Evolutionary conservation across 208 protist genomes (phyloP).

Genomic region (Leishmania braziliensis): DNA sequence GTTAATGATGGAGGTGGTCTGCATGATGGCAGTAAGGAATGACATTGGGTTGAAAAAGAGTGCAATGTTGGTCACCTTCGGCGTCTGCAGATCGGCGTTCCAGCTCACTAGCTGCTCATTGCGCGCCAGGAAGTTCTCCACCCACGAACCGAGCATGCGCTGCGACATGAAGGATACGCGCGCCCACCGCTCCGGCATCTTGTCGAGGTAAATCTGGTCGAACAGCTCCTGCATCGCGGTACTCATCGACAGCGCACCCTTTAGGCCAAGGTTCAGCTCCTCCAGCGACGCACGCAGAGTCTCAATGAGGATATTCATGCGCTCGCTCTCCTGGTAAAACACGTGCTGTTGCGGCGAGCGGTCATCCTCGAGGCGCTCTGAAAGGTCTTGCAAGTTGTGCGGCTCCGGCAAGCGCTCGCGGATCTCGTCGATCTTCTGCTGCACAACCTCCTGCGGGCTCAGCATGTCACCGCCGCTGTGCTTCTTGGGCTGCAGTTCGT

Average conservation of each 20-base stretch:
- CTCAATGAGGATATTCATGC: conserved; percentile 97
- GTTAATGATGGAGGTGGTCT: conserved; percentile 97
- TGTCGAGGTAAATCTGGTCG: conserved; percentile 92
- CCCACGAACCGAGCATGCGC: conserved; percentile 94
- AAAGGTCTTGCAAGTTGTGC: conserved; percentile 92
- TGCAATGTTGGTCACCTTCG: conserved; percentile 95
- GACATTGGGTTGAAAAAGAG: conserved; percentile 99
- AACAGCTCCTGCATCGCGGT: conserved; percentile 93
- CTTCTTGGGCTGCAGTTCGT: conserved; percentile 96
- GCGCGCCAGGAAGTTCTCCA: conserved; percentile 95
- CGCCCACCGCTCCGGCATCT: conserved; percentile 95
- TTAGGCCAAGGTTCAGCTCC: conserved; percentile 97
- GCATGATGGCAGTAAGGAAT: conserved; percentile 99
- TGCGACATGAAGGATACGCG: conserved; percentile 97
- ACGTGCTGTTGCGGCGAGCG: conserved; percentile 98
- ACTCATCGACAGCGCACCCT: conserved; percentile 95
- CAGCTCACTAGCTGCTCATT: conserved; percentile 95
- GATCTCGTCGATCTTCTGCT: conserved; percentile 93
- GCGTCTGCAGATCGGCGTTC: conserved; percentile 92
- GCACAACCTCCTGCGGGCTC: conserved; percentile 90
- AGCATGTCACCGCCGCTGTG: conserved; percentile 85
- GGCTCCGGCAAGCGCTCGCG: conserved; percentile 90
- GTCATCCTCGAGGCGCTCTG: conserved; percentile 95
- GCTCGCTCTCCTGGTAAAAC: conserved; percentile 98
- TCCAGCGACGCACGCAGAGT: conserved; percentile 93